Base-by-base conservation (phyloP, 345 rosid genomes). In the Aquilaria yunnanensis region DNA sequence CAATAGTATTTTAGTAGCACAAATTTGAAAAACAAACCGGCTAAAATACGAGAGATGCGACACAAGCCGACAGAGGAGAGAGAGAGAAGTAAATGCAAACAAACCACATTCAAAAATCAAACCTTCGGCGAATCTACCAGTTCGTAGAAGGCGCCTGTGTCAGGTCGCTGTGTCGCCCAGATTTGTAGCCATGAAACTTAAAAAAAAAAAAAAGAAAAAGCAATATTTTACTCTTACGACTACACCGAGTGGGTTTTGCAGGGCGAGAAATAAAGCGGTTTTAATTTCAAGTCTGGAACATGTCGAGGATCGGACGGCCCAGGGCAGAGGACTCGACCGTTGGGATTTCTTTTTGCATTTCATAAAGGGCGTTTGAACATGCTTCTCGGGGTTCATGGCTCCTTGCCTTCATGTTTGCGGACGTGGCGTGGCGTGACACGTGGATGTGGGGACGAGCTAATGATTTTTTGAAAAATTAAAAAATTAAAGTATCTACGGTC, bases 31-130 rank as follows among this genome's bases (percentile, higher is more conserved):
- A 61, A 4, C 9, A 11, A 14, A 51, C 14, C 10, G 7, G 14
- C 30, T 23, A 5, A 30, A 54, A 54, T 6, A 55, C 14, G 10
- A 9, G 14, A 4, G 67, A 49, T 23, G 23, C 23, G 30, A 49
- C 67, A 71, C 69, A 65, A 54, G 14, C 14, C 48, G 56, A 65
- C 37, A 60, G 23, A 50, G 47, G 69, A 73, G 70, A 67, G 50
- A 13, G 50, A 59, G 32, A 12, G 29, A 5, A 29, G 10, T 16
- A 14, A 48, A 57, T 63, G 63, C 43, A 66, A 60, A 57, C 51
- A 71, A 66, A 63, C 69, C 80, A 47, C 47, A 75, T 72, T 70
- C 77, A 82, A 83, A 78, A 74, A 73, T 75, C 75, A 75, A 78
- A 78, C 62, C 60, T 63, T 46, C 54, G 56, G 67, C 45, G 10